phyloP scores from a whole-genome alignment of 2,329 filamentous ascomycete genomes.

The Talaromyces sp. region DNA sequence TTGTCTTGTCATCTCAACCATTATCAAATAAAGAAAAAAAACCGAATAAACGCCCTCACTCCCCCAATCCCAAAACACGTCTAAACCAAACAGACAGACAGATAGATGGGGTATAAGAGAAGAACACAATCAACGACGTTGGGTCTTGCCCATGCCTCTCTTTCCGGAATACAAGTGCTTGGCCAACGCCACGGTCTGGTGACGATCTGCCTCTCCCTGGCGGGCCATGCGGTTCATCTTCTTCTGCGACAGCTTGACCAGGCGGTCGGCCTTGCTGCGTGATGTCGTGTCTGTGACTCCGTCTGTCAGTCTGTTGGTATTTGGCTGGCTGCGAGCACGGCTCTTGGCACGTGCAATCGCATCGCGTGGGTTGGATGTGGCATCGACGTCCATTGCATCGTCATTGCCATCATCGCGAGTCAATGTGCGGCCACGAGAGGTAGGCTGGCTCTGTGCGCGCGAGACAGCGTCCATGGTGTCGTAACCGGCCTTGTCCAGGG shows the following conservation, averaged over 20 bases:
- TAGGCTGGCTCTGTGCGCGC: constrained; percentile 56
- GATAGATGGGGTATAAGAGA: neutral
- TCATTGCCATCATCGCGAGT: constrained; percentile 62
- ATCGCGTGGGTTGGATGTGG: constrained; percentile 30
- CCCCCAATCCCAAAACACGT: neutral
- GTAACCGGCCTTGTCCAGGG: constrained; percentile 78
- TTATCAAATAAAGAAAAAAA: neutral
- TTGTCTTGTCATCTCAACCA: neutral
- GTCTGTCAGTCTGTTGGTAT: constrained; percentile 42
- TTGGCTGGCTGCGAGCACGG: constrained; percentile 54
- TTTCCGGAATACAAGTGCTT: constrained; percentile 94
- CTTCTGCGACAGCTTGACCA: constrained; percentile 88
- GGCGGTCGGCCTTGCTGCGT: constrained; percentile 74
- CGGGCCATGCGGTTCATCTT: constrained; percentile 98
- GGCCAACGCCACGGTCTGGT: constrained; percentile 70
- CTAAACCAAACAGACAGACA: neutral
- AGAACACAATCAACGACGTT: constrained; percentile 30
- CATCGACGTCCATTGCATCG: constrained; percentile 61
- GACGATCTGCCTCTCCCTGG: constrained; percentile 93
- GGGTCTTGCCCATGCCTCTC: constrained; percentile 85
- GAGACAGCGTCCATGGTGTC: constrained; percentile 67
- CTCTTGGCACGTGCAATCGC: constrained; percentile 66
- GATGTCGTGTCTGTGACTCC: constrained; percentile 60
- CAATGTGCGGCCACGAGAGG: constrained; percentile 64
- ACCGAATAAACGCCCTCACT: neutral